Evolutionary conservation across 805 yeast genomes (phyloP), one percentile per base, ranked within the genome.

Genomic region (Wickerhamiella siamensis): DNA sequence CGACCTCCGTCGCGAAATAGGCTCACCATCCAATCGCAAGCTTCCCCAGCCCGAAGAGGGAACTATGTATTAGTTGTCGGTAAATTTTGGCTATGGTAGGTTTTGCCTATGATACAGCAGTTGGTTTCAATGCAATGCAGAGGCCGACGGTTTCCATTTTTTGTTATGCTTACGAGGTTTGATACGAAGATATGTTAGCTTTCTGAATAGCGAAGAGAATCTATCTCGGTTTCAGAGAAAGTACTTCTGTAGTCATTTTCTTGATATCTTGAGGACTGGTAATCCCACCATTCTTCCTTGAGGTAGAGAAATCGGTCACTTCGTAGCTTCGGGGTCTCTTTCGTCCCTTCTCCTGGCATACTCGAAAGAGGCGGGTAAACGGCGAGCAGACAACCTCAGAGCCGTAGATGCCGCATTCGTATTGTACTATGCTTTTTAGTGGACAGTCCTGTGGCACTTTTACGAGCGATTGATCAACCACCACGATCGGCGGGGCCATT

Each of bases 31-130:
- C 10, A 86, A 91, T 61, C 78, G 86, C 66, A 84, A 83, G 64
- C 66, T 88, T 48, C 67, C 78, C 8, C 99, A 91, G 65, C 99
- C 98, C 12, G 65, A 79, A 9, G 99, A 91, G 65, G 96, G 96
- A 8, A 63, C 79, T 31, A 74, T 77, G 10, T 83, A 77, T 22
- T 36, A 39, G 42, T 27, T 33, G 31, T 26, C 31, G 12, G 14
- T 26, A 26, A 26, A 26, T 26, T 26, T 26, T 14, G 14, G 31
- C 8, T 26, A 8, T 26, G 31, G 31, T 14, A 9, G 31, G 31
- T 14, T 26, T 9, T 32, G 12, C n/a, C n/a, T n/a, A n/a, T n/a
- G n/a, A n/a, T n/a, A n/a, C n/a, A n/a, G n/a, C n/a, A n/a, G n/a
- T n/a, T n/a, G n/a, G n/a, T n/a, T n/a, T n/a, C n/a, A n/a, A n/a